These are phyloP conservation scores for Termitomyces eurrhizus DNA, from an alignment of 768 basidiomycete genomes.

Conservation along the genomic window DNA sequence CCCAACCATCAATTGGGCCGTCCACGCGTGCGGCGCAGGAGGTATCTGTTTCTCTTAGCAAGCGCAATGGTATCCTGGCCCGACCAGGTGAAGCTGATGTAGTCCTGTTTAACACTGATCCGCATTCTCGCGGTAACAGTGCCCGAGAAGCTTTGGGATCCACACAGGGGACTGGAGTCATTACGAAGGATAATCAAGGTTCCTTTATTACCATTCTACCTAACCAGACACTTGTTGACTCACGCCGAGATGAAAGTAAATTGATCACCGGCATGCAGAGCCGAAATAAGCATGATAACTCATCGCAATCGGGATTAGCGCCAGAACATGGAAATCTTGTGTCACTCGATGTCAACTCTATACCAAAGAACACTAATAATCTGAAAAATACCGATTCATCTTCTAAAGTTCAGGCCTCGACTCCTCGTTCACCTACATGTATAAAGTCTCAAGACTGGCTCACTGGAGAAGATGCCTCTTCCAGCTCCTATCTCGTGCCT, in stretches of 20 bases:
- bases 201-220: slow-evolving; percentile 1
- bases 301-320: slow-evolving; percentile 39
- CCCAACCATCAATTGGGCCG: slow-evolving; percentile 5
- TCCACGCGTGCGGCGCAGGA: slow-evolving; percentile 13
- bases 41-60: slow-evolving; percentile 5
- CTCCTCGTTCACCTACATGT: not conserved
- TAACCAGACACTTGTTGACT: not conserved
- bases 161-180: slow-evolving; percentile 51
- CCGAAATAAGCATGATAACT: slow-evolving; percentile 1
- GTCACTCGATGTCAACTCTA: slow-evolving; percentile 31
- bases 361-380: slow-evolving; percentile 4
- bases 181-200: slow-evolving; percentile 39
- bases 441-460: slow-evolving; percentile 56
- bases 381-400: not conserved
- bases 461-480: slow-evolving; percentile 52
- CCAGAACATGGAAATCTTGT: slow-evolving; percentile 45
- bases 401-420: not conserved
- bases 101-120: slow-evolving; percentile 20
- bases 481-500: slow-evolving; percentile 13
- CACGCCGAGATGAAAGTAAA: slow-evolving; percentile 3
- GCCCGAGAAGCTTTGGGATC: slow-evolving; percentile 44
- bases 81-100: slow-evolving; percentile 5
- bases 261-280: not conserved
- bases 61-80: slow-evolving; percentile 5
- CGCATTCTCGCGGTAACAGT: slow-evolving; percentile 18